Evolutionary conservation across 2,329 filamentous ascomycete species (phyloP), one percentile per base, ranked within the genome.

Genomic region (Colletotrichum sp.): DNA sequence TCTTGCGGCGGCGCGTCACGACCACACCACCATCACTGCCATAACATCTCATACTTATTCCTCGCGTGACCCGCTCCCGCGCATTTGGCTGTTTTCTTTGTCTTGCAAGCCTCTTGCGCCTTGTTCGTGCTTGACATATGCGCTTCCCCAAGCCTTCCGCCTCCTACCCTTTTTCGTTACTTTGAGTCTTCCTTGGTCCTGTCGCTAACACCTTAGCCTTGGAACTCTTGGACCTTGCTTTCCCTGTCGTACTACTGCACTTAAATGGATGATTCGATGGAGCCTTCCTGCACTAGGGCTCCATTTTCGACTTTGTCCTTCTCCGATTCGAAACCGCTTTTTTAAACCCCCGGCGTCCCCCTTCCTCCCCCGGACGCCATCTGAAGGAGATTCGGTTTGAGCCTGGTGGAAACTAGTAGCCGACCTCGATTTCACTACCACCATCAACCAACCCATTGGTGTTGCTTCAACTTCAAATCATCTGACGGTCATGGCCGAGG

Each of bases 21-120:
- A 78, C 72, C 75, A 72, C 68, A 78, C 75, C 77, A 77, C 66
- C 60, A 66, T 75, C 75, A 61, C 60, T 68, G 75, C 67, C 52
- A 69, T 66, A 78, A 78, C 77, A 77, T 72, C 65, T 77, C 77
- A 77, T 75, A 75, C 75, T 60, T 77, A 68, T 75, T 65, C 57
- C 73, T 76, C 75, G 57, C 68, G 59, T 72, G 67, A 75, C 65
- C 75, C 69, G 64, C 73, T 63, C 59, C 26, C 28, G 60, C 68
- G 18, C 34, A 32, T 69, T 36, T 59, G 60, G 69, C 67, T 28
- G 64, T 59, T 52, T 67, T 61, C 67, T 71, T 67, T 63, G 48
- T 77, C 48, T 48, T 61, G 36, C 59, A 28, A 52, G 61, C 61
- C 66, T 77, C 48, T 48, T 61, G 30, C 59, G 36, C 60, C 72